Evolutionary conservation across 768 basidiomycete genomes (phyloP), one percentile per base, ranked within the genome.

Genomic region (Naganishia randhawae): DNA sequence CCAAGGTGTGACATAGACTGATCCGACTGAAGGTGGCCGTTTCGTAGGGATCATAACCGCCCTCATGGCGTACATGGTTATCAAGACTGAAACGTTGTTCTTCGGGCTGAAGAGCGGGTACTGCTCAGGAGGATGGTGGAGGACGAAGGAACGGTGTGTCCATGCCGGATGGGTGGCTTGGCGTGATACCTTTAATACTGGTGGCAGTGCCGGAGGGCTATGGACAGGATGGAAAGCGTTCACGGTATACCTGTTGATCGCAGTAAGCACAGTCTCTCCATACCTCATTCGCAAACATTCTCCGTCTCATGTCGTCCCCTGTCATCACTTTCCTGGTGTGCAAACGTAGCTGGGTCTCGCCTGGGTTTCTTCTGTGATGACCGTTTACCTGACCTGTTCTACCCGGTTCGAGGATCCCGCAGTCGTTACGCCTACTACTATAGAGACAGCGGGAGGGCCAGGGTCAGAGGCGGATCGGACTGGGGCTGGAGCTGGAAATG

Each of bases 31-130:
- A 27, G 19, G 8, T 66, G 4, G n/a, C 22, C 25, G 3, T 29
- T 9, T 22, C 16, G 8, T 53, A 77, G 76, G 94, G 0, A 86
- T 93, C 76, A 75, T 92, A 29, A 90, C 91, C 13, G 93, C 95
- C 10, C 68, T 93, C 52, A 81, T 90, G 42, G 95, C 95, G 4
- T 97, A 91, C 77, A 79, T 90, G 65, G 88, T 99, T 71, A 86
- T 93, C 42, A 86, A 90, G 22, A 84, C 85, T 68, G 96, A 99
- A 75, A 88, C 89, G 76, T 88, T 86, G 84, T 82, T 98, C 10
- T 99, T 97, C 74, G 92, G 95, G 79, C 76, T 88, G 65, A 98
- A 98, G 80, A 90, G 92, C 61, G 96, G 96, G 0, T 91, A 90
- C 76, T 99, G 95, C 78, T 73, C 74, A 1, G 78, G 80, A 0